Base-by-base conservation (phyloP, 257 asterid genomes). In the Penstemon barbatus region DNA sequence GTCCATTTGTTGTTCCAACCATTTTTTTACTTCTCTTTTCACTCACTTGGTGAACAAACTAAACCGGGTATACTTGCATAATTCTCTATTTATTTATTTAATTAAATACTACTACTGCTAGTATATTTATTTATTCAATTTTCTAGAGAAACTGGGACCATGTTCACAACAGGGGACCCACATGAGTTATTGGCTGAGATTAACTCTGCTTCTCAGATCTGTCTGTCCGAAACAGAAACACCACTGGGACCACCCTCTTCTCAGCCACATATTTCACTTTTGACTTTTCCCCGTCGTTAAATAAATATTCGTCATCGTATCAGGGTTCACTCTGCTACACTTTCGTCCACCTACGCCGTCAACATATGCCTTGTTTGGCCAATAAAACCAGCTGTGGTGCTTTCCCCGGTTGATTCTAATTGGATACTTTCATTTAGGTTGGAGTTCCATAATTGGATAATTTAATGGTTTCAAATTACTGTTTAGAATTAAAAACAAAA, bases 211-310 rank as follows among this genome's bases (percentile, higher is more conserved):
- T 1, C 63, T 4, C 61, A 78, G 66, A 78, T 69, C 66, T 75
- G 78, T 58, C 71, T 67, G 78, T 61, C 58, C 73, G 4, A 66
- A 75, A 45, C 57, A 61, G 19, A 3, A 15, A 15, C 18, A 41
- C 55, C 72, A 57, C 69, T 62, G n/a, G 81, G 77, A 80, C 82
- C 84, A 76, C 79, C 10, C 59, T 55, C 71, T 60, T 59, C 73
- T 78, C 64, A 69, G 59, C 83, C 83, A 74, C 80, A 74, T 61
- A 74, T 78, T 74, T 74, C 66, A 49, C 11, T 5, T 49, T 49
- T 49, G 54, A 36, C 54, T 56, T 60, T 39, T 56, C 4, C 18
- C 15, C 38, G 1, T 55, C 6, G 43, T 37, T 65, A 6, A 50
- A 7, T 49, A 9, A 42, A 13, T 3, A 15, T 11, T 40, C 49